phyloP scores from a whole-genome alignment of 768 basidiomycete species.

The Mycena crocata region DNA sequence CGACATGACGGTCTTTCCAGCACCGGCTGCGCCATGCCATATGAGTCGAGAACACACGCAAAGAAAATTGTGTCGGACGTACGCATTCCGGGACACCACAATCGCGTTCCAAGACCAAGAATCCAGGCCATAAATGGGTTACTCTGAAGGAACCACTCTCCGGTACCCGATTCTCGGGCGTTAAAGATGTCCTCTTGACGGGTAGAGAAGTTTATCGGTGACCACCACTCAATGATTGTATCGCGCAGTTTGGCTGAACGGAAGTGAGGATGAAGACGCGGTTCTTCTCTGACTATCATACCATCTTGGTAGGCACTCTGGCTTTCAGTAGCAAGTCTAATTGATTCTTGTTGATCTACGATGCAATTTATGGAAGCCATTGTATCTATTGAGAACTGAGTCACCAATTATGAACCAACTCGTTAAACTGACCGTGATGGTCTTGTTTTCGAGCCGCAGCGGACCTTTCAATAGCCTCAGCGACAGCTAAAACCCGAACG shows the following conservation, averaged over 20 bases:
- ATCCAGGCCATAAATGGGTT: not conserved
- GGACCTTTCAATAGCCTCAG: not conserved
- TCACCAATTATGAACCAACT: not conserved
- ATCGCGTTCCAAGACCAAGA: not conserved
- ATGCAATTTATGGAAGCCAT: not conserved
- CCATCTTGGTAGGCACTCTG: not conserved
- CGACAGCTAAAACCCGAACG: not conserved
- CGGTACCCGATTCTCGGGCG: slow-evolving; percentile 5
- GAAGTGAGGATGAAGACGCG: not conserved
- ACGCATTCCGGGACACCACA: slow-evolving; percentile 23
- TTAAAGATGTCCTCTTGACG: slow-evolving; percentile 12
- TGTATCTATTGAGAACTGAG: not conserved
- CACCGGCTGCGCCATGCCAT: slow-evolving; percentile 1
- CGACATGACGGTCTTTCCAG: slow-evolving; percentile 21
- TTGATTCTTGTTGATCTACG: not conserved
- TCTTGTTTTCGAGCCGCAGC: not conserved
- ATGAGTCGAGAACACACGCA: not conserved
- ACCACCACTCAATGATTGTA: slow-evolving; percentile 11
- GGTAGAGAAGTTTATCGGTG: slow-evolving; percentile 14
- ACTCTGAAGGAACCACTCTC: slow-evolving; percentile 8
- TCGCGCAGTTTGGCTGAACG: not conserved
- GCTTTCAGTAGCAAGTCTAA: not conserved
- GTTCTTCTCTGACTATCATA: not conserved
- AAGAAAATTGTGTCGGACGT: not conserved
- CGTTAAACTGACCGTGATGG: not conserved